Base-by-base conservation (phyloP, 164 flowering plant genomes). In the Magnolia sinica region DNA sequence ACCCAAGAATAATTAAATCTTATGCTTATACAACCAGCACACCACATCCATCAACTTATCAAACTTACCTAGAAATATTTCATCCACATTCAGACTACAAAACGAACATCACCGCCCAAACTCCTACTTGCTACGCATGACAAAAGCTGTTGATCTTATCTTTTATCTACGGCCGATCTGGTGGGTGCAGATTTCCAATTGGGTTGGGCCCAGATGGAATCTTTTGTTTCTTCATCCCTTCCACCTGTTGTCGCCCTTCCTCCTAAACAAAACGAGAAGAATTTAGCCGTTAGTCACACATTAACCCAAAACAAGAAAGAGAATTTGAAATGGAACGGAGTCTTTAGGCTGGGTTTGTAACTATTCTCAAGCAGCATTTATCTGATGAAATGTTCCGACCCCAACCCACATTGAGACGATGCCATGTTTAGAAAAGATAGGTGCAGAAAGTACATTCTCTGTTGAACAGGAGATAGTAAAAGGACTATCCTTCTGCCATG, bases 151-250 rank as follows among this genome's bases (percentile, higher is more conserved):
- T 7, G 18, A 16, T 55, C 61, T 0, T 16, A 55, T 55, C 61
- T 29, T 68, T 23, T 16, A 50, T 66, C 87, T 81, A 87, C n/a
- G 76, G 81, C 68, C 63, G 83, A 19, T 82, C 70, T 71, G 91
- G 87, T 64, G 91, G 87, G 77, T 73, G 86, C 50, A 82, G 87
- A 78, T 90, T 86, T 69, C 90, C 93, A 24, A 82, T 80, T 45
- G 93, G 93, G 78, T 82, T 90, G 50, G 93, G 90, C 52, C 86
- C 89, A 7, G 93, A 90, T 79, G 90, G 91, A 4, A 64, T 13
- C 76, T 83, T 87, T 23, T 22, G 83, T 50, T 67, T 76, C 82
- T 77, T 84, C 74, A 80, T 80, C 74, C 19, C 82, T 51, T 76
- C 65, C 52, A 68, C 83, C 85, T 87, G 87, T 77, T 55, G 61